Conservation (phyloP, 208 protist genomes). For the Leishmania lainsoni region DNA sequence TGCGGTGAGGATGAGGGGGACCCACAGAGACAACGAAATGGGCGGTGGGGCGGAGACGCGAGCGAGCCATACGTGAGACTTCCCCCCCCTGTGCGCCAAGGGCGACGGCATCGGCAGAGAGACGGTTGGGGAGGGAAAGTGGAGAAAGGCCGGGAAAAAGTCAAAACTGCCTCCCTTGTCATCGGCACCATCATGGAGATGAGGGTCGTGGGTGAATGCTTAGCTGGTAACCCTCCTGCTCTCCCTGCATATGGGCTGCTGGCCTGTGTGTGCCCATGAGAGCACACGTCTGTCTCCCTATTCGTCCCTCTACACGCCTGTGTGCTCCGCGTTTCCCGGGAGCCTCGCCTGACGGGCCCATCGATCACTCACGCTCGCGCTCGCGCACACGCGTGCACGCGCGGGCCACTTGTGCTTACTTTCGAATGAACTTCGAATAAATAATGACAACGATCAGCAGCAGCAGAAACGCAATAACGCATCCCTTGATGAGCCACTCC, state of each 20-base stretch:
- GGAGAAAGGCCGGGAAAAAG: neutral
- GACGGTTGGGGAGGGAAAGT: neutral
- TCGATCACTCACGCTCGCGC: neutral
- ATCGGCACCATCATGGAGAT: neutral
- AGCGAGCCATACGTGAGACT: neutral
- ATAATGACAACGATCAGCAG: slow-evolving; percentile 61
- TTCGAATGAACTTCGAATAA: slow-evolving; percentile 67
- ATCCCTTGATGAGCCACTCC: slow-evolving; percentile 74
- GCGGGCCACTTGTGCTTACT: slow-evolving; percentile 8
- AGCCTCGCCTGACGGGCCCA: neutral
- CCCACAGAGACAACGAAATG: too few species aligned
- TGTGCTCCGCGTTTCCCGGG: neutral
- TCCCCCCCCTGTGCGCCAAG: neutral
- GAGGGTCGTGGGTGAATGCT: neutral
- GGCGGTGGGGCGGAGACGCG: neutral
- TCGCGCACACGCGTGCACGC: neutral
- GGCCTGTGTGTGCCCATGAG: neutral
- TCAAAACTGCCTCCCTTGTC: neutral
- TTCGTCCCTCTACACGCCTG: neutral
- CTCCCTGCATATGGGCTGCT: neutral
- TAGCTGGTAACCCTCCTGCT: neutral
- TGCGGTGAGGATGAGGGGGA: too few species aligned
- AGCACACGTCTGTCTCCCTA: neutral
- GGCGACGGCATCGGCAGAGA: neutral
- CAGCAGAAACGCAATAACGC: slow-evolving; percentile 51